phyloP scores from a whole-genome alignment of 108 stramenopile species.

The Aurantiochytrium sp. region DNA sequence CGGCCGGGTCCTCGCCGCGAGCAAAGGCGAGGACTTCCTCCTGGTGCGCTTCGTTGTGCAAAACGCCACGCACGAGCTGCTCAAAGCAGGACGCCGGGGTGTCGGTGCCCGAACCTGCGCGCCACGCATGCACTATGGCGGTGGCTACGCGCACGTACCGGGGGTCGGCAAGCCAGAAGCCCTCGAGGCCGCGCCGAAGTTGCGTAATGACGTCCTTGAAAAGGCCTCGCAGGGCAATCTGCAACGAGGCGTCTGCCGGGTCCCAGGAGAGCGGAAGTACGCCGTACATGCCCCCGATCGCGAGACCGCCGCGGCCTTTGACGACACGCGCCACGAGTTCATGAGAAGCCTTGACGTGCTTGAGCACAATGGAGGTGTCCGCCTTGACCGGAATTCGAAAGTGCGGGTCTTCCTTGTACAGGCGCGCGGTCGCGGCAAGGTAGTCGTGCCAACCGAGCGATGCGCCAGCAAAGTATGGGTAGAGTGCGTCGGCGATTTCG shows the following conservation, averaged over 20 bases:
- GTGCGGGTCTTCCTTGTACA: not conserved
- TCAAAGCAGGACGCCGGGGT: not conserved
- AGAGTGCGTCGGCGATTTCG: not conserved
- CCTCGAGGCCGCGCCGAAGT: not conserved
- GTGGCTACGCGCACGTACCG: not conserved
- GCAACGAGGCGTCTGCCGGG: not conserved
- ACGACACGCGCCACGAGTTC: not conserved
- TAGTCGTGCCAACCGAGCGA: constrained; percentile 15
- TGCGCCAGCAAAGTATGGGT: not conserved
- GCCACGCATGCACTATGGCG: not conserved
- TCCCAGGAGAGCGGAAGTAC: not conserved
- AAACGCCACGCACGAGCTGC: not conserved
- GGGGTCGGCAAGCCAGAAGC: constrained; percentile 5
- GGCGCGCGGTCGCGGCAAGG: not conserved
- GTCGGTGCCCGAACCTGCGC: not conserved
- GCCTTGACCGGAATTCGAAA: constrained; percentile 4
- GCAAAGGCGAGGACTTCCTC: not conserved
- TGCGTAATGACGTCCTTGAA: not conserved
- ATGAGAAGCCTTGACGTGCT: not conserved
- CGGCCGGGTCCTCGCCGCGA: not conserved
- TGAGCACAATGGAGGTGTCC: not conserved
- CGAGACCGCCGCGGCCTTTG: not conserved
- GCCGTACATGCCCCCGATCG: constrained; percentile 13
- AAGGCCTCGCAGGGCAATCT: not conserved
- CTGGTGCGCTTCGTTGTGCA: not conserved